Base-by-base conservation (phyloP, 2,329 filamentous ascomycete genomes). In the Cercospora nicotianae region DNA sequence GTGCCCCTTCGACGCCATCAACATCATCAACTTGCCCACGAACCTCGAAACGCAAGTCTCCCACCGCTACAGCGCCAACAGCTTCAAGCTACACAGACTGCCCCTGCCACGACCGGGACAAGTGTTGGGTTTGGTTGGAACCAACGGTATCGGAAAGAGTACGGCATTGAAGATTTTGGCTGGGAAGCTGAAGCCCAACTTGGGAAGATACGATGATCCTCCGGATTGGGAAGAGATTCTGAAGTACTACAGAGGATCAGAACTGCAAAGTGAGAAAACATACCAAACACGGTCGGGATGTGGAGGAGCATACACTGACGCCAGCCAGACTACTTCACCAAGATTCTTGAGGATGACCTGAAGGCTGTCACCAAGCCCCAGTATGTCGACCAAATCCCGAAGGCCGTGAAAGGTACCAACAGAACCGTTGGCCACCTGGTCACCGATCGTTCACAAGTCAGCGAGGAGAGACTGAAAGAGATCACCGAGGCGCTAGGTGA, bases 71-170 rank as follows among this genome's bases (percentile, higher is more conserved):
- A 96, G 94, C 65, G 94, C 95, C 80, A 99, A 99, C 87, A 97
- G 94, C 84, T 99, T 99, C 89, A 99, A 99, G 87, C 89, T 99
- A 74, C 95, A 99, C 82, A 90, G 96, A 76, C 87, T 98, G 78
- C 95, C 96, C 67, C 97, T 94, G 87, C 95, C 95, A 71, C 90
- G 95, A 69, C 94, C 95, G 33, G 95, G 95, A 70, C 93, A 98
- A 79, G 96, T 99, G 31, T 84, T 99, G 67, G 95, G 95, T 85
- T 87, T 99, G 63, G 96, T 99, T 55, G 96, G 95, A 81, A 98
- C 95, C 76, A 99, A 99, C 89, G 95, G 96, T 93, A 99, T 98
- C 77, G 95, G 95, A 82, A 99, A 99, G 89, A 97, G 93, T 84
- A 99, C 95, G n/a, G 96, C 95, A 8, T 85, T 99, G 81, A 99